Base-by-base conservation (phyloP, 495 filamentous ascomycete species). In the Podospora fimiseda region DNA sequence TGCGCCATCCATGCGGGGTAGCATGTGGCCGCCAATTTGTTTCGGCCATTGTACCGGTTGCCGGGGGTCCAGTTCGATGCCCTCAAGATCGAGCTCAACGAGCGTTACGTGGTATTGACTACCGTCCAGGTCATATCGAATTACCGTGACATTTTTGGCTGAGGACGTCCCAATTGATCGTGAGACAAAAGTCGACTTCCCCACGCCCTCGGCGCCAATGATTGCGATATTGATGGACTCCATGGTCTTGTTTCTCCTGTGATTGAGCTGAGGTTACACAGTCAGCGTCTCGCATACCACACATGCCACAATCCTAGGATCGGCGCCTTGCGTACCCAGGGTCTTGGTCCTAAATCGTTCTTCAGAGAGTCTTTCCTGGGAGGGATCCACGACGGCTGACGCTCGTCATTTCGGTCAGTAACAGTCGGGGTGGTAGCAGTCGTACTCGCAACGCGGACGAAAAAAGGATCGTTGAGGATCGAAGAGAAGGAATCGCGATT, bases 171-270 rank as follows among this genome's bases (percentile, higher is more conserved):
- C 85, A 59, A 93, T 71, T 9, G 88, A 87, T 49, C 79, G 81
- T 61, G 88, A 85, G 53, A 96, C 86, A 59, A 97, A 95, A 19
- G 87, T 87, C 44, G 88, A 89, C 72, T 97, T 96, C 58, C 92
- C 92, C 30, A 89, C 87, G 45, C 84, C 83, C 58, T 80, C 75
- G 58, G 81, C 79, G 48, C 93, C 93, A 60, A 96, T 80, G 20
- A 97, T 83, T 27, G 84, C 89, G 63, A 97, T 88, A 61, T 89
- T 91, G 62, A 95, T 81, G 62, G 85, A 72, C 54, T 81, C 80
- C 71, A 86, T 80, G 43, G 51, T 42, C 39, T 60, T 56, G 53
- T 52, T 55, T 18, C n/a, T n/a, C n/a, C n/a, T n/a, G n/a, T 55
- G 42, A 43, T 64, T 56, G 41, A 62, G 61, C 63, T 61, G 42